Percentiles rank a stretch among this genome's conserved stretches.
phyloP scores from a whole-genome alignment of 2,329 filamentous ascomycete genomes.

The Nannizziopsis arthrosporioides region DNA sequence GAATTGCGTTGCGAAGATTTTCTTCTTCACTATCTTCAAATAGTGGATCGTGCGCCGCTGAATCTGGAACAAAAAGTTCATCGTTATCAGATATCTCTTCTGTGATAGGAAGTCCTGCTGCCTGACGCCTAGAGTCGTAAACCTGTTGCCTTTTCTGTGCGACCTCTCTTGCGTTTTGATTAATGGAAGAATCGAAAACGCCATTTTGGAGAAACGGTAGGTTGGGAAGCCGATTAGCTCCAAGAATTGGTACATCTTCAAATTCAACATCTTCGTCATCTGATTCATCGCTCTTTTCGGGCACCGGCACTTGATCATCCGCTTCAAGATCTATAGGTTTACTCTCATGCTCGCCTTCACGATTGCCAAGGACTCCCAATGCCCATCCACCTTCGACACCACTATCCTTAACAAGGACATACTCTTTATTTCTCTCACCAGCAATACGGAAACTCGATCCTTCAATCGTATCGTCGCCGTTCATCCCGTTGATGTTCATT shows the following conservation, averaged over 20 bases:
- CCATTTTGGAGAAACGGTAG: constrained; percentile 32
- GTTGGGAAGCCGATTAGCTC: constrained; percentile 71
- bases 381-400: constrained; percentile 94
- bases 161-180: constrained; percentile 23
- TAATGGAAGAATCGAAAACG: constrained; percentile 28
- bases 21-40: constrained; percentile 55
- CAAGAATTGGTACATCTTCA: constrained; percentile 85
- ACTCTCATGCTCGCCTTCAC: constrained; percentile 63
- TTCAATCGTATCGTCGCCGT: constrained; percentile 59
- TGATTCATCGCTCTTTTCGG: constrained; percentile 48
- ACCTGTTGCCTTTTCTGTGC: constrained; percentile 38
- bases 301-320: constrained; percentile 41
- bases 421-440: constrained; percentile 79
- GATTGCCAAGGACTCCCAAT: constrained; percentile 80
- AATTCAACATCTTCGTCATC: constrained; percentile 70
- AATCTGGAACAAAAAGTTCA: constrained; percentile 45
- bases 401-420: constrained; percentile 91
- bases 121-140: constrained; percentile 33
- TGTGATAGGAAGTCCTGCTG: constrained; percentile 13
- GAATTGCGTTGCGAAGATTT: constrained; percentile 70
- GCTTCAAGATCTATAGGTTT: constrained; percentile 88
- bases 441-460: constrained; percentile 41
- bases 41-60: constrained; percentile 42
- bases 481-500: constrained; percentile 91
- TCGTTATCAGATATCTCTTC: constrained; percentile 32